Evolutionary conservation across 1,139 yeast genomes (phyloP).

Genomic region (Hanseniaspora sp.): DNA sequence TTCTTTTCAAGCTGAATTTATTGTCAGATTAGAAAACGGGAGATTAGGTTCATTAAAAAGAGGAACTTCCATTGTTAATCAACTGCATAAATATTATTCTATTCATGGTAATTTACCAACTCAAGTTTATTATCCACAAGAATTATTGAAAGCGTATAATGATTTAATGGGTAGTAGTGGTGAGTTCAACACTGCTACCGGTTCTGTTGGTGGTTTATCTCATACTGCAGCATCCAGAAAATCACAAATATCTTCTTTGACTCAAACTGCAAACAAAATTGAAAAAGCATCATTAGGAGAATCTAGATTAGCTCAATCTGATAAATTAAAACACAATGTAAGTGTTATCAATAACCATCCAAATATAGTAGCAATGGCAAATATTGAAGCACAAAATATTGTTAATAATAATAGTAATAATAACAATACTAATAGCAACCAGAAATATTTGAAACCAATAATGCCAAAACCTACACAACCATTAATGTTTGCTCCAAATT

Average conservation of each 20-base stretch:
- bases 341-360: neutral
- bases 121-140: slow-evolving; percentile 23
- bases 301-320: neutral
- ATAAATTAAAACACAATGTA: neutral
- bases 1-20: slow-evolving; percentile 69
- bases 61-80: slow-evolving; percentile 70
- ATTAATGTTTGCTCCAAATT: neutral
- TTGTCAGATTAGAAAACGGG: slow-evolving; percentile 67
- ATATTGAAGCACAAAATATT: neutral
- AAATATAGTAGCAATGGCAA: neutral
- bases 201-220: neutral
- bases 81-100: slow-evolving; percentile 61
- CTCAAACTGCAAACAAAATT: slow-evolving; percentile 13
- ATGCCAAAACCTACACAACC: neutral
- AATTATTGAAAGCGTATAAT: slow-evolving; percentile 20
- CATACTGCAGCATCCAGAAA: slow-evolving; percentile 10
- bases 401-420: too few species aligned
- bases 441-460: neutral
- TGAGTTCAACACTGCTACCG: neutral
- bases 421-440: too few species aligned
- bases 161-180: slow-evolving; percentile 4
- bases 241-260: slow-evolving; percentile 10
- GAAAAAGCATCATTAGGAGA: slow-evolving; percentile 5
- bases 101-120: slow-evolving; percentile 56
- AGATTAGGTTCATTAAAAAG: slow-evolving; percentile 61